Evolutionary conservation across 2,329 filamentous ascomycete species (phyloP), one percentile per base, ranked within the genome.

Genomic region (Pyrenochaeta sp.): DNA sequence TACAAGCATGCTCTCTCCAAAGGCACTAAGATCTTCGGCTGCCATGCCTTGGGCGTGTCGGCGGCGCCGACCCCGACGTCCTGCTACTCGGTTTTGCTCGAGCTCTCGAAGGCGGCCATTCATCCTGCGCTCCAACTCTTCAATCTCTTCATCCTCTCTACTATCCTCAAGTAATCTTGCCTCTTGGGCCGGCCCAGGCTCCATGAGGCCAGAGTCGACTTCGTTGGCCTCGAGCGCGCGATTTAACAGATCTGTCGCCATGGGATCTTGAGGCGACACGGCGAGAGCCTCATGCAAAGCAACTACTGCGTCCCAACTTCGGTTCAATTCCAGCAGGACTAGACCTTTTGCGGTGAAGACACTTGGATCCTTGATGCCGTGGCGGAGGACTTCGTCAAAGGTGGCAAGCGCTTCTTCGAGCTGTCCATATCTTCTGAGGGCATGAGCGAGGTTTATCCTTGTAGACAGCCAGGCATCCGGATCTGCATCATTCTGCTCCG

Each of bases 381-480:
- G 85, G 11, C 94, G 84, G 27, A 97, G 82, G 27, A 96, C 95
- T 67, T 93, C 89, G 60, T 97, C 90, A 66, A 97, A 98, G 69
- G 94, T 86, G 1, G 81, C 83, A 10, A 98, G 82, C 0, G 94
- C 90, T 47, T 90, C 86, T 27, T 88, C 83, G 61, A 88, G 87
- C 51, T 86, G 82, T 1, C 87, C 84, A 49, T 90, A 78, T 15
- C 92, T 87, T 47, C 95, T 87, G 58, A 92, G 89, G 0, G 94
- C 90, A 71, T 99, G 95, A 0, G 88, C 96, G 14, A 99, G 83
- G 67, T 99, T 99, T 3, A 91, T 91, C 33, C 92, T 86, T 0
- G 90, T 93, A 2, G 91, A 86, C 2, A 97, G 80, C 88, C 91
- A 96, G 1, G 94, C 90, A 42, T 87, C 85, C 0, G 91, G 87